Evolutionary conservation across 2,329 filamentous ascomycete species (phyloP), one percentile per base, ranked within the genome.

Genomic region (Tolypocladium pustulatum): DNA sequence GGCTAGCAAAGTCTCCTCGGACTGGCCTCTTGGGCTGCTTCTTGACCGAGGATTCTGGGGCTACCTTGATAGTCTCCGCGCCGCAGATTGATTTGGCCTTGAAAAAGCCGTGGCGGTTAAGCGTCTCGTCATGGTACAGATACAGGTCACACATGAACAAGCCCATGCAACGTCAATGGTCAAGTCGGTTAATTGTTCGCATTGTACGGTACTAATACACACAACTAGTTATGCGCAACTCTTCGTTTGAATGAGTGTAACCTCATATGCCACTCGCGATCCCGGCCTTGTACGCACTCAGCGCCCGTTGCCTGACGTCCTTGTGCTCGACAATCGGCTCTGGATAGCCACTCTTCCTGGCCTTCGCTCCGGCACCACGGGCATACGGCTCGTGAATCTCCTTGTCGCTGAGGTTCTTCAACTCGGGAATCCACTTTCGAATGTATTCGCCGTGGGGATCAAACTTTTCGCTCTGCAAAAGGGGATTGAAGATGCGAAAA

Each of bases 401-500:
- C 62, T 85, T 86, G 0, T 83, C 86, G 65, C 81, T 69, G 3
- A 93, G 72, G 0, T 72, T 79, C 32, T 73, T 78, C 61, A 96
- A 74, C 73, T 96, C 91, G 0, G 86, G 86, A 10, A 96, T 78
- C 91, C 91, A 96, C 60, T 83, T 84, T 41, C 88, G 80, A 58
- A 96, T 95, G 69, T 93, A 96, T 20, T 84, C 83, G 0, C 91
- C 92, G 0, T 87, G 77, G 0, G 81, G 76, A 68, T 96, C 91
- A 65, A 95, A 96, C 72, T 88, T 92, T 77, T 94, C 89, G 65
- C 88, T 90, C 75, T 96, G 91, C 22, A 90, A 74, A 52, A 91
- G 70, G 0, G 91, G 91, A 66, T 95, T 96, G 73, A 96, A 96
- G 56, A 96, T 89, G 8, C 91, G 81, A 63, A 96, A 96, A 69